A percentile compares a stretch with the other conserved stretches of the same genome.
Evolutionary conservation across 805 yeast species (phyloP).

Genomic region (Kodamaea fukazawae): DNA sequence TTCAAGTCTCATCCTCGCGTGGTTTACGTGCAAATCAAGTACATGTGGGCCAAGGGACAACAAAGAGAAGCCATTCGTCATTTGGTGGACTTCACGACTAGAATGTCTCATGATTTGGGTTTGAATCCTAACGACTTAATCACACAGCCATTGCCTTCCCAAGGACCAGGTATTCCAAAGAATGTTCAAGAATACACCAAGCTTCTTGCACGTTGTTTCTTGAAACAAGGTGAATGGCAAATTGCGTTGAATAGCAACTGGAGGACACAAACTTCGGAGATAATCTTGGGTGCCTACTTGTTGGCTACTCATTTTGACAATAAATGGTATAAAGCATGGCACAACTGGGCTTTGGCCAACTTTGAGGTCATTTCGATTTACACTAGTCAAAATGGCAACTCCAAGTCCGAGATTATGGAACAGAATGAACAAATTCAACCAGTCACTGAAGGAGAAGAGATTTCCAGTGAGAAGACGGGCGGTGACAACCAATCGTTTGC

Average conservation of each 20-base stretch:
- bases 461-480: too few relatives aligned
- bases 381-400: slow-evolving; percentile 26
- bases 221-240: slow-evolving; percentile 99
- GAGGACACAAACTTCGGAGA: slow-evolving; percentile 74
- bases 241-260: slow-evolving; percentile 75
- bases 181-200: slow-evolving; percentile 82
- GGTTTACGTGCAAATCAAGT: slow-evolving; percentile 93
- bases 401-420: slow-evolving; percentile 24
- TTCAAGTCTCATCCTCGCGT: slow-evolving; percentile 94
- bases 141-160: slow-evolving; percentile 78
- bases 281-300: slow-evolving; percentile 85
- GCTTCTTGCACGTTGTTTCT: slow-evolving; percentile 86
- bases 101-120: slow-evolving; percentile 86
- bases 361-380: slow-evolving; percentile 85
- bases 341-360: slow-evolving; percentile 98
- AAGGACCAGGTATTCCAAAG: slow-evolving; percentile 64
- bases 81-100: slow-evolving; percentile 83
- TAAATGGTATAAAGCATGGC: slow-evolving; percentile 98
- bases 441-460: slow-evolving; percentile 17
- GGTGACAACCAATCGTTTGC: background rate
- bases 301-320: slow-evolving; percentile 93
- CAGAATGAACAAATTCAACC: slow-evolving; percentile 24
- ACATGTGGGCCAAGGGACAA: slow-evolving; percentile 95
- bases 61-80: slow-evolving; percentile 83
- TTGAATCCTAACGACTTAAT: slow-evolving; percentile 83